Conservation (phyloP, 2,329 filamentous ascomycete species). For the Pseudogymnoascus sp. region DNA sequence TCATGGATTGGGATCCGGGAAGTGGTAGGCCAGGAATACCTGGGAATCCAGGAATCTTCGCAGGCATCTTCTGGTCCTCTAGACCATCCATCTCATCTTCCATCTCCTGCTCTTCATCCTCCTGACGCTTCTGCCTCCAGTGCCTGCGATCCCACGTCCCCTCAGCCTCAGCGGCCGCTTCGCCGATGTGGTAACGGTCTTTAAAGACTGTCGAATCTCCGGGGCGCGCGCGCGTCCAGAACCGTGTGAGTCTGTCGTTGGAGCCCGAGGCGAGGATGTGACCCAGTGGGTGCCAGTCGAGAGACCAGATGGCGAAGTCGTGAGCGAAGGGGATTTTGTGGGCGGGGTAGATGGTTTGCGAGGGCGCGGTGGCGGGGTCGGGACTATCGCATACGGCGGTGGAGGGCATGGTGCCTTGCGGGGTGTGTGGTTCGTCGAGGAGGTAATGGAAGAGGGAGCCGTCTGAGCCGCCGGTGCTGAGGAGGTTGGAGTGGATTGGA, state of each 20-base stretch:
- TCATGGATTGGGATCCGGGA: constrained; percentile 29
- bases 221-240: constrained; percentile 87
- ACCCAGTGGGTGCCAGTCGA: constrained; percentile 95
- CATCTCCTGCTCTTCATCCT: constrained; percentile 87
- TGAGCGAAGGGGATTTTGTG: constrained; percentile 83
- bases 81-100: constrained; percentile 91
- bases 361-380: constrained; percentile 68
- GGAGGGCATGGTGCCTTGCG: constrained; percentile 59
- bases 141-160: constrained; percentile 87
- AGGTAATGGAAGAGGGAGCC: constrained; percentile 89
- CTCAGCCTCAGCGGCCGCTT: constrained; percentile 83
- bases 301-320: constrained; percentile 91
- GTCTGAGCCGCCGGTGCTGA: constrained; percentile 85
- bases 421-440: constrained; percentile 88
- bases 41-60: constrained; percentile 52
- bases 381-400: constrained; percentile 77
- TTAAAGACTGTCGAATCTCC: constrained; percentile 79
- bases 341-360: constrained; percentile 86
- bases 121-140: constrained; percentile 68
- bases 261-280: constrained; percentile 93
- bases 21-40: constrained; percentile 36
- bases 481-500: constrained; percentile 77
- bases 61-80: constrained; percentile 78
- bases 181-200: constrained; percentile 91
- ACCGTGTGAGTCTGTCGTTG: constrained; percentile 92